phyloP scores from a whole-genome alignment of 176 grass and related monocot genomes.

The Ensete glaucum region DNA sequence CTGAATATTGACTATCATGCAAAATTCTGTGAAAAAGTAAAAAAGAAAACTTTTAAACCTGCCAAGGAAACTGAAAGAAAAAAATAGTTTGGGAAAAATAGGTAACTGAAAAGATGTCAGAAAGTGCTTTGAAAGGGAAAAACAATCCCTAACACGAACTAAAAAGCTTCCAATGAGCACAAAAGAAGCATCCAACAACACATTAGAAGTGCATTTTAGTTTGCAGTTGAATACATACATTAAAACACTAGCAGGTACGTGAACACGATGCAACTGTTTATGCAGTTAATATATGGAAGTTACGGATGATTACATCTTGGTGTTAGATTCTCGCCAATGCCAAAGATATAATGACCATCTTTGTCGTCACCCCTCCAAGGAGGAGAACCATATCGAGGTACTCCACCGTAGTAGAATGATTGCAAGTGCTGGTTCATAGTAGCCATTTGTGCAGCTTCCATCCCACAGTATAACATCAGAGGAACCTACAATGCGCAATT shows the following conservation, averaged over 20 bases:
- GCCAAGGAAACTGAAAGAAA: too few relatives aligned
- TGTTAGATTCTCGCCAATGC: slow-evolving; percentile 69
- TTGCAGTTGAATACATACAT: slow-evolving; percentile 6
- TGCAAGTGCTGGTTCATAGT: slow-evolving; percentile 44
- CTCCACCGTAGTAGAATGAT: slow-evolving; percentile 42
- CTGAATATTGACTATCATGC: too few relatives aligned
- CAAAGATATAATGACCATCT: slow-evolving; percentile 86
- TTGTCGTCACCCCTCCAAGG: slow-evolving; percentile 79
- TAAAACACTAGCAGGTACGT: slow-evolving; percentile 2
- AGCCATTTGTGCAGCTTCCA: slow-evolving; percentile 59
- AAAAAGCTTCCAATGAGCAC: too few relatives aligned
- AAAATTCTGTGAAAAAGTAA: too few relatives aligned
- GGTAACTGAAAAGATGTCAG: too few relatives aligned
- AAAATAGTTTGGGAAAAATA: too few relatives aligned
- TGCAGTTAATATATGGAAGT: background rate
- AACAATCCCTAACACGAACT: too few relatives aligned
- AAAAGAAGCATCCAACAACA: too few relatives aligned
- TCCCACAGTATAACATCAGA: slow-evolving; percentile 64
- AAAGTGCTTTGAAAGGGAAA: too few relatives aligned
- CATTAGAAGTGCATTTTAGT: too few relatives aligned
- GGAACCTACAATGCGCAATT: slow-evolving; percentile 39
- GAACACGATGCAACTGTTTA: background rate
- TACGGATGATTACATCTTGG: slow-evolving; percentile 64
- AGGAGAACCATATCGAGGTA: slow-evolving; percentile 48
- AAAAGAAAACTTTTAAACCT: too few relatives aligned